Percentiles rank a stretch among this genome's conserved stretches.
These are phyloP conservation scores for Sordariomycetes sp. DNA, from an alignment of 2,329 filamentous ascomycete species.

Conservation along the genomic window DNA sequence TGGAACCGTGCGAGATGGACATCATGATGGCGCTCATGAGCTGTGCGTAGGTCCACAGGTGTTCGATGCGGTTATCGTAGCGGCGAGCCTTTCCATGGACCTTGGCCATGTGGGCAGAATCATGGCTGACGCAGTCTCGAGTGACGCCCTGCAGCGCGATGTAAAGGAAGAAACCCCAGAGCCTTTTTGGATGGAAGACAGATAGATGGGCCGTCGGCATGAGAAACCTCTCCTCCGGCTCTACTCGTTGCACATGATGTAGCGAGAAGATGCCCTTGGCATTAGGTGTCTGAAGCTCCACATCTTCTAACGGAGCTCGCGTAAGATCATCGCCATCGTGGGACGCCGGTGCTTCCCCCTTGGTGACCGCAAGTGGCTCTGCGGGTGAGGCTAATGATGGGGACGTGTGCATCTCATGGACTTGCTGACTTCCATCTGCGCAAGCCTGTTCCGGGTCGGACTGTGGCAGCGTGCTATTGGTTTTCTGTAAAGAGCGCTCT, in stretches of 20 bases:
- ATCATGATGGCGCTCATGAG: constrained; percentile 41
- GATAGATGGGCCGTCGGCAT: constrained; percentile 10
- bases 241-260: not conserved
- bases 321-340: not conserved
- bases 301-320: too few species aligned
- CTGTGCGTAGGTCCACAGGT: constrained; percentile 38
- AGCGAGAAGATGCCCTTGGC: too few species aligned
- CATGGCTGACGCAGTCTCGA: constrained; percentile 10
- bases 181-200: constrained; percentile 4
- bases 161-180: constrained; percentile 10
- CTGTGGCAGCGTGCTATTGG: too few species aligned
- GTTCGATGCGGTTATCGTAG: constrained; percentile 43
- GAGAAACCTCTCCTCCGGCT: constrained; percentile 8
- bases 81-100: constrained; percentile 38
- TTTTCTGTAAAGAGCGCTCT: too few species aligned
- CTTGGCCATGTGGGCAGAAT: constrained; percentile 20
- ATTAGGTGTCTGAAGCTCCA: too few species aligned
- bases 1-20: constrained; percentile 35
- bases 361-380: not conserved
- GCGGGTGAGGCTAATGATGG: constrained; percentile 12
- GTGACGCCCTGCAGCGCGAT: constrained; percentile 12
- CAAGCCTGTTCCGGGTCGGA: too few species aligned
- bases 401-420: too few species aligned
- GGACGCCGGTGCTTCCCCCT: not conserved
- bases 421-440: not conserved